Evolutionary conservation across 1,284 basidiomycete species (phyloP).

Genomic region (Irpex sp.): DNA sequence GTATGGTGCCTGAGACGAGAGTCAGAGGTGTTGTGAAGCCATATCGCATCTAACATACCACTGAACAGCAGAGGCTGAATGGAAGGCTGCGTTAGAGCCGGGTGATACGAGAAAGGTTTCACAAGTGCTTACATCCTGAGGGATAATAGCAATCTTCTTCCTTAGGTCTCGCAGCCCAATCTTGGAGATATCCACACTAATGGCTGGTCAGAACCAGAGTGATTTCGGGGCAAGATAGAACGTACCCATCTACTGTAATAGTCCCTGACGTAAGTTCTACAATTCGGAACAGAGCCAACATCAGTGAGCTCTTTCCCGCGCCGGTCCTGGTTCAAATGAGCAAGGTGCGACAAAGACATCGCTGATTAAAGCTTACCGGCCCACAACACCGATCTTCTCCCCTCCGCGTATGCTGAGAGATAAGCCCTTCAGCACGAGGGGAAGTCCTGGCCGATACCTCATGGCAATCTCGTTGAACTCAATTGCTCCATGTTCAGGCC

Average conservation of each 20-base stretch:
- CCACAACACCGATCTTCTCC: slow-evolving; percentile 81
- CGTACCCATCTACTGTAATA: slow-evolving; percentile 56
- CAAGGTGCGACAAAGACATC: neutral
- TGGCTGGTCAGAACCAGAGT: neutral
- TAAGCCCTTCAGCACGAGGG: slow-evolving; percentile 57
- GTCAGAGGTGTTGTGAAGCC: neutral
- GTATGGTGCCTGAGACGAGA: slow-evolving; percentile 61
- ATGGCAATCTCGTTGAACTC: slow-evolving; percentile 52
- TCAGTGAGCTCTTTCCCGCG: slow-evolving; percentile 74
- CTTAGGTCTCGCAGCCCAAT: slow-evolving; percentile 67
- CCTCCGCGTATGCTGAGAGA: slow-evolving; percentile 57
- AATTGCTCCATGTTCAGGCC: slow-evolving; percentile 51
- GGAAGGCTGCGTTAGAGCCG: neutral
- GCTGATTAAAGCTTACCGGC: slow-evolving; percentile 32
- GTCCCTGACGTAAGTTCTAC: slow-evolving; percentile 64
- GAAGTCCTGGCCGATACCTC: slow-evolving; percentile 55
- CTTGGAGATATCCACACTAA: slow-evolving; percentile 57
- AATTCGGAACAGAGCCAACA: slow-evolving; percentile 38
- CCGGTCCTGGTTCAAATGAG: slow-evolving; percentile 47
- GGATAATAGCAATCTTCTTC: slow-evolving; percentile 78
- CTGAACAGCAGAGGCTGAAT: slow-evolving; percentile 17
- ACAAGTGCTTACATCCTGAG: slow-evolving; percentile 64
- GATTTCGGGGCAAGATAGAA: neutral
- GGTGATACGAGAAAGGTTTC: neutral
- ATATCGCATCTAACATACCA: slow-evolving; percentile 6